A percentile compares a stretch with the other conserved stretches of the same genome.
These are phyloP conservation scores for Carex cristatella DNA, from an alignment of 176 grass and related monocot genomes.

Conservation along the genomic window DNA sequence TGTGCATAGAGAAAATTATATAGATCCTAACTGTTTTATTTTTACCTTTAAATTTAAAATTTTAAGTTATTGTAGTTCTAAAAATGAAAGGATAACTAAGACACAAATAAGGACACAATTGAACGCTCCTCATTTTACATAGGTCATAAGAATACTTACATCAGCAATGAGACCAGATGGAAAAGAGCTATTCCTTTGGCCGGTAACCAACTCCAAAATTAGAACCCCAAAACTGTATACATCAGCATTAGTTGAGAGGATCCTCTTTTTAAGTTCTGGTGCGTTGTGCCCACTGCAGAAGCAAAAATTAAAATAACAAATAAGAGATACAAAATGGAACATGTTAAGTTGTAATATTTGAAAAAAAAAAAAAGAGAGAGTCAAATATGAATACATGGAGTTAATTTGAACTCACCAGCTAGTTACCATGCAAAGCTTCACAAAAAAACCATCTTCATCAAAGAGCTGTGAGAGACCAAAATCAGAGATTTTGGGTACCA, in stretches of 20 bases:
- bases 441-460: slow-evolving; percentile 1
- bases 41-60: too few relatives aligned
- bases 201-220: slow-evolving; percentile 15
- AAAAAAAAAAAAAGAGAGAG: neutral
- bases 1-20: too few relatives aligned
- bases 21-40: too few relatives aligned
- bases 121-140: too few relatives aligned
- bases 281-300: slow-evolving; percentile 17
- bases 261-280: slow-evolving; percentile 15
- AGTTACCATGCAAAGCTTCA: neutral
- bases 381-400: neutral
- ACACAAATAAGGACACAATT: too few relatives aligned
- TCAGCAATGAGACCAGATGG: slow-evolving; percentile 5
- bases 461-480: slow-evolving; percentile 20
- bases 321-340: neutral
- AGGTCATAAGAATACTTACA: neutral
- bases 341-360: neutral
- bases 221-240: slow-evolving; percentile 21
- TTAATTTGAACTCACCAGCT: slow-evolving; percentile 1
- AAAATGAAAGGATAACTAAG: too few relatives aligned
- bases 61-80: too few relatives aligned
- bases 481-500: slow-evolving; percentile 24
- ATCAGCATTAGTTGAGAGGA: slow-evolving; percentile 6
- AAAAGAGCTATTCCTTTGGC: slow-evolving; percentile 11
- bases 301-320: neutral